Evolutionary conservation across 2,329 filamentous ascomycete genomes (phyloP), one percentile per base, ranked within the genome.

Genomic region (Didymella pinodella): DNA sequence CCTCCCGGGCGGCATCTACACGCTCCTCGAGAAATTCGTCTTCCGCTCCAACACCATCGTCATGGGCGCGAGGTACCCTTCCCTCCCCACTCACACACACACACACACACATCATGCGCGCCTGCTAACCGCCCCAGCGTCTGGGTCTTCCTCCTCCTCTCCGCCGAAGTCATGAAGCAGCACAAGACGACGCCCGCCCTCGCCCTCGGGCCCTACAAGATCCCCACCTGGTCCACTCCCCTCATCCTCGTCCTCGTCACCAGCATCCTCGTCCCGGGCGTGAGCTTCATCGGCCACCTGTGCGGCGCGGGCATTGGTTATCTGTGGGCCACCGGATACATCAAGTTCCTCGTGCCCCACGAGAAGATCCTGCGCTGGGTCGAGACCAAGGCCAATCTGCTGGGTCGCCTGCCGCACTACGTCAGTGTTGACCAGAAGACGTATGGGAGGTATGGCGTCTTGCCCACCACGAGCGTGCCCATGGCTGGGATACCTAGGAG

Each of bases 361-460:
- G 95, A 98, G 78, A 91, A 90, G 85, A 85, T 90, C 28, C 82
- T 98, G 55, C 86, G 93, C 65, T 98, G 90, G 88, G 84, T 97
- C 54, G 95, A 99, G 79, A 87, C 86, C 18, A 96, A 94, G 75
- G 80, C 98, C 59, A 95, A 96, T 72, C 83, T 98, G 10, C 83
- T 97, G 22, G 91, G 88, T 20, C 85, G 92, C 59, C 79, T 98
- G 26, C 94, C 94, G 44, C 92, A 96, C 78, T 98, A 97, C 71
- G 90, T 98, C 47, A 96, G 91, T 56, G 89, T 97, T 16, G 94
- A 98, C 72, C 93, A 97, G 78, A 97, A 97, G 83, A 97, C 92
- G 6, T 97, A 94, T 71, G 94, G 94, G 7, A 85, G 94, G 52
- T 97, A 96, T 70, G 94, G 94, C 2, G 90, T 97, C 14, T 81